Base-by-base conservation (phyloP, 2,329 filamentous ascomycete genomes). In the Coniochaeta pulveracea region DNA sequence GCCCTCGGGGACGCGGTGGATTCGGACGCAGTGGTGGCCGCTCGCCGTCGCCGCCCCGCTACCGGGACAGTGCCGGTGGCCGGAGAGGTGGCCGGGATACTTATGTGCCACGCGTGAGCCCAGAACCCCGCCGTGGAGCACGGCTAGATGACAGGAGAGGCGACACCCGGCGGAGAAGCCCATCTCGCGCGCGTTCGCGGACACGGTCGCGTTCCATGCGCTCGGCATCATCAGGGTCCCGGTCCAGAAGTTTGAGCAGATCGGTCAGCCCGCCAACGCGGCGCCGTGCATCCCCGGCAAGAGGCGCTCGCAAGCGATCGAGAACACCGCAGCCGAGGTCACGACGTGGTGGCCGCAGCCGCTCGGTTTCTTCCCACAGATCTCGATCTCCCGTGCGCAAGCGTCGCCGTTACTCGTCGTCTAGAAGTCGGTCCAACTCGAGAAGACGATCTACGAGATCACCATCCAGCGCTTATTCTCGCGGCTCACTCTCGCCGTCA, bases 381-480 rank as follows among this genome's bases (percentile, higher is more conserved):
- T 41, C 44, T 30, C n/a, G n/a, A n/a, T 64, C 66, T 6, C 66
- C 62, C 5, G 48, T 55, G 4, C 54, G 58, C 3, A 74, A 74
- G 43, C 59, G 67, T 29, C 61, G 68, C 21, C 61, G 66, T 36
- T 64, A 66, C 36, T 66, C 66, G 4, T 50, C 54, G 10, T 69
- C 64, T 5, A 55, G 56, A 22, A 70, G 64, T 40, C 58, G 62
- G 14, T 70, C 68, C 38, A 24, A 24, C 9, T 24, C 22, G 22
- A 24, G 22, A 18, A n/a, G 17, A 10, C 22, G 18, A 17, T 45
- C 44, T 24, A 47, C 49, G 12, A 36, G 35, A 16, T 50, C 40
- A 18, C 22, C 19, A 10, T 33, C 30, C 14, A 24, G 22, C 22
- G 7, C 10, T 2, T 33, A 19, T 24, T 33, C 30, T 11, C n/a